A percentile compares a stretch with the other conserved stretches of the same genome.
Conservation (phyloP, 345 rosid species). For the Melaleuca alternifolia region DNA sequence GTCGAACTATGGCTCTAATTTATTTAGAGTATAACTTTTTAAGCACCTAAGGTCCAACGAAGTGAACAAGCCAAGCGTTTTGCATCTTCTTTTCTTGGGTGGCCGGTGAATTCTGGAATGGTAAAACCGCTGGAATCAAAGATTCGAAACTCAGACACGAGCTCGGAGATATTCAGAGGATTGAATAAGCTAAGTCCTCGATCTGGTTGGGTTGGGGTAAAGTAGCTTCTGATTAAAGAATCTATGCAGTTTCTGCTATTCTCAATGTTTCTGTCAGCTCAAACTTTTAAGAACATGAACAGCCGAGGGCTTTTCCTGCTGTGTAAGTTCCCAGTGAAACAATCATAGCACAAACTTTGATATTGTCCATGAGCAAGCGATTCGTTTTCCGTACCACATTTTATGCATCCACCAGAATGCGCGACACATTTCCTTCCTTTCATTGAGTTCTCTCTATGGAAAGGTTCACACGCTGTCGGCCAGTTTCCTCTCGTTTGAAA, state of each 20-base stretch:
- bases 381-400: background rate
- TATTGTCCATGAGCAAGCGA: accelerated
- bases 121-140: background rate
- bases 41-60: background rate
- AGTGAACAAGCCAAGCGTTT: background rate
- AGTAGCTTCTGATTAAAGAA: background rate
- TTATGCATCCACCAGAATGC: background rate
- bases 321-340: background rate
- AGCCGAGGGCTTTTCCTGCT: background rate
- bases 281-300: accelerated
- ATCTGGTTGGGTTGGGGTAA: background rate
- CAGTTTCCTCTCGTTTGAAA: background rate
- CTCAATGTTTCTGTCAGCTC: background rate
- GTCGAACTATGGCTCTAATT: background rate
- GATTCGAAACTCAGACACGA: background rate
- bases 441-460: background rate
- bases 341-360: background rate
- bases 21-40: background rate
- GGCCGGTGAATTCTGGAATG: background rate
- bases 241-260: background rate
- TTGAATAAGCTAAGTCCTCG: background rate
- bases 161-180: background rate
- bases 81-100: background rate
- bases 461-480: background rate
- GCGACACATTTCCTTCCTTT: background rate